Conservation (phyloP, 352 stramenopile species). For the Phytophthora sp. region DNA sequence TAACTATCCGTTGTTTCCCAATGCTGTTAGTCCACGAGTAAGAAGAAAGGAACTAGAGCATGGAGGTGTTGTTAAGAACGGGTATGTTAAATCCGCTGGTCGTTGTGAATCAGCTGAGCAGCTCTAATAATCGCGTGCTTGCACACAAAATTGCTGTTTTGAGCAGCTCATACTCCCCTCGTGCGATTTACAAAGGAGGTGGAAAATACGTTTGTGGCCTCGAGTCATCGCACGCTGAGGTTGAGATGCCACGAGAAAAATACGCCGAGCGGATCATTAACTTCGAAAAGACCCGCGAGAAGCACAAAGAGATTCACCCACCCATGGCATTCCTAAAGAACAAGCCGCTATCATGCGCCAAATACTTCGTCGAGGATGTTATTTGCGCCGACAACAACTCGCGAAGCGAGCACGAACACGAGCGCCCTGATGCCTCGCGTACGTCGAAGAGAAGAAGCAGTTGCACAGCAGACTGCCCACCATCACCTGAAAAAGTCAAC, state of each 20-base stretch:
- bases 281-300: conserved; percentile 63
- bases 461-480: conserved; percentile 26
- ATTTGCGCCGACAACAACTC: conserved; percentile 32
- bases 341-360: conserved; percentile 60
- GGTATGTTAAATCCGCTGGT: conserved; percentile 23
- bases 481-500: conserved; percentile 30
- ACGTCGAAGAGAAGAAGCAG: conserved; percentile 20
- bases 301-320: conserved; percentile 73
- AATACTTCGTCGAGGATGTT: conserved; percentile 67
- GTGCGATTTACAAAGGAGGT: conserved; percentile 59
- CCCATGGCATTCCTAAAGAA: conserved; percentile 62
- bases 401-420: conserved; percentile 11
- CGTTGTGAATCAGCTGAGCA: too few relatives aligned
- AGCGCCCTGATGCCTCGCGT: conserved; percentile 1
- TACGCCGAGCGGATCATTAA: conserved; percentile 54
- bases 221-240: conserved; percentile 10
- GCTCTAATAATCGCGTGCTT: too few relatives aligned
- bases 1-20: neutral
- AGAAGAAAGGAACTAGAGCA: conserved; percentile 49
- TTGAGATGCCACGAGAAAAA: conserved; percentile 40
- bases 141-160: too few relatives aligned
- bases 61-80: conserved; percentile 49
- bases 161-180: conserved; percentile 53
- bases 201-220: conserved; percentile 49
- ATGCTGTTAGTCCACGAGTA: conserved; percentile 40